phyloP scores from a whole-genome alignment of 2,329 filamentous ascomycete species.

The Ceratocystis destructans region DNA sequence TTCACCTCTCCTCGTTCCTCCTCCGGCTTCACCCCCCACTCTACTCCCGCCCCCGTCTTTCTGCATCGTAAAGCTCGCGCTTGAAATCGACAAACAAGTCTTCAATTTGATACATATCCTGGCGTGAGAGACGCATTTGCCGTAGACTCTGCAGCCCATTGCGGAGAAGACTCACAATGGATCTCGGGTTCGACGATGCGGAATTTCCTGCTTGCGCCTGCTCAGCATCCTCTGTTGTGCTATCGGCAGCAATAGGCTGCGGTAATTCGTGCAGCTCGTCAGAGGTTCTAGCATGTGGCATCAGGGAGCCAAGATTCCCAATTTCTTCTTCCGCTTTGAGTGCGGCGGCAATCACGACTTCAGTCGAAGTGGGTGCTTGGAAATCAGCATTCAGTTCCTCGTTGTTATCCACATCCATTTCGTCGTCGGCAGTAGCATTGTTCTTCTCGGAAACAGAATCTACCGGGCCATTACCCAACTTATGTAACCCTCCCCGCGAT shows the following conservation, averaged over 20 bases:
- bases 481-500: conserved; percentile 19
- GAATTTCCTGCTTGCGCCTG: too few relatives aligned
- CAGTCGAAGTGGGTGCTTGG: background rate
- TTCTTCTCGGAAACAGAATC: background rate
- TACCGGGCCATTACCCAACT: too few relatives aligned
- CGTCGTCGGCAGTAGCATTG: background rate
- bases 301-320: background rate
- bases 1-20: background rate
- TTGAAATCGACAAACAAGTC: conserved; percentile 69
- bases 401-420: conserved; percentile 1
- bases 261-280: background rate
- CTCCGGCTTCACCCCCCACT: conserved; percentile 17
- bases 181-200: background rate
- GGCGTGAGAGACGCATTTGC: conserved; percentile 44
- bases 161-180: conserved; percentile 27
- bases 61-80: conserved; percentile 57
- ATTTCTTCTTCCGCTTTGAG: conserved; percentile 2
- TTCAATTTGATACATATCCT: conserved; percentile 58
- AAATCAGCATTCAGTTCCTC: background rate
- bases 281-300: background rate
- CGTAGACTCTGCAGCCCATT: conserved; percentile 42
- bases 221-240: background rate
- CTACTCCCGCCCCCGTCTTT: conserved; percentile 38
- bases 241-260: background rate
- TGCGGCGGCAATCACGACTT: background rate